Evolutionary conservation across 1,284 basidiomycete species (phyloP), one percentile per base, ranked within the genome.

Genomic region (Pterula multifida): DNA sequence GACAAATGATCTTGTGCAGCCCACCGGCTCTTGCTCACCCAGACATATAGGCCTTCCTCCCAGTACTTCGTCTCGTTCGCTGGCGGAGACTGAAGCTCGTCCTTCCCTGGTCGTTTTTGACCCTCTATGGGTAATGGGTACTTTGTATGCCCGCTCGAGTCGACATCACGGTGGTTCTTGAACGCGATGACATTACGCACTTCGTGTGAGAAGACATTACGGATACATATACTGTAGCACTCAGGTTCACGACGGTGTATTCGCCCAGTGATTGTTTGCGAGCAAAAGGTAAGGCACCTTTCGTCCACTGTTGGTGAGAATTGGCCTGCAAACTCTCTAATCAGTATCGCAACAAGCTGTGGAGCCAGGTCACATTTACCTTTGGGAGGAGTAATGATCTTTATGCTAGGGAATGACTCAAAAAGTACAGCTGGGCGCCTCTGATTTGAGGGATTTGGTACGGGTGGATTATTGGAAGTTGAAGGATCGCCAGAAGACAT

Each of bases 1-100:
- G 73, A 63, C 50, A 79, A 61, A 58, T 76, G 79, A 59, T 81
- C 74, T 55, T 74, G 68, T 11, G 73, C 68, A 11, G 71, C 75
- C 62, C 68, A 69, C 35, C 69, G 68, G 49, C 70, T 77, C 52
- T 70, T 70, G 22, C 74, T 75, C 47, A 73, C 72, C 83, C 84
- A 87, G 36, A 88, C 56, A 58, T 88, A 88, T 73, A 75, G 81
- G 1, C 85, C 84, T 57, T 81, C 77, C 49, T 83, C 70, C 85
- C 85, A 88, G 57, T 74, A 70, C 54, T 71, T 74, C 25, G 66
- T 66, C 13, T 69, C 64, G 48, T 67, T 52, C 60, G 48, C 55
- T 36, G 22, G 53, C 39, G 49, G 53, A 53, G 53, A 51, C 25
- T 52, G 47, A 36, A 56, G 47, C 52, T 52, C 58, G 11, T 66